Conservation (phyloP, 768 basidiomycete species). For the Sporobolomyces phaffii region DNA sequence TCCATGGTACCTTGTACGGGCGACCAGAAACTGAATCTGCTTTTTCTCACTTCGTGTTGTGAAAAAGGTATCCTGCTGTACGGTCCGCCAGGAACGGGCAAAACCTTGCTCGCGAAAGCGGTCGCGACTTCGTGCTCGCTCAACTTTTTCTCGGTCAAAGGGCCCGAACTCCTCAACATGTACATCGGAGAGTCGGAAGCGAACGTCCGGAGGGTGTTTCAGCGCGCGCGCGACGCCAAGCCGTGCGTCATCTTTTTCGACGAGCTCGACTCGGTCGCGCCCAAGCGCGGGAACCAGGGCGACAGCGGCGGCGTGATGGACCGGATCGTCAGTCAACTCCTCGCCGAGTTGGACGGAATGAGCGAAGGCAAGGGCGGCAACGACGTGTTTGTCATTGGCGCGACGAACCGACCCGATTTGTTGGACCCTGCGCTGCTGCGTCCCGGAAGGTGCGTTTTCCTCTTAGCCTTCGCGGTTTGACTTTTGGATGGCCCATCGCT, state of each 20-base stretch:
- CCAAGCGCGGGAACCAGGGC: constrained; percentile 70
- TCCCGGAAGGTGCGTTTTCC: constrained; percentile 61
- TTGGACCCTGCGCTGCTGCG: constrained; percentile 86
- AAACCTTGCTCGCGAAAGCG: constrained; percentile 91
- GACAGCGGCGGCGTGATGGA: constrained; percentile 93
- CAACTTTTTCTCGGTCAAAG: constrained; percentile 85
- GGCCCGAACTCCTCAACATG: constrained; percentile 88
- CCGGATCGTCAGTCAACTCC: constrained; percentile 84
- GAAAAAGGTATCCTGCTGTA: constrained; percentile 90
- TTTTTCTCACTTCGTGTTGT: too few species aligned
- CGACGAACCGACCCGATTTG: constrained; percentile 89
- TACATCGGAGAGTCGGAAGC: constrained; percentile 98
- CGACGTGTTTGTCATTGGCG: constrained; percentile 84
- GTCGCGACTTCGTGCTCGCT: constrained; percentile 84
- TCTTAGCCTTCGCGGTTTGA: not conserved
- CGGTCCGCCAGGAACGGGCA: constrained; percentile 95
- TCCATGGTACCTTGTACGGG: not conserved
- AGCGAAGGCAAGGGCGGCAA: constrained; percentile 52
- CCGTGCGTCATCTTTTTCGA: constrained; percentile 88
- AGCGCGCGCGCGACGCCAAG: constrained; percentile 59
- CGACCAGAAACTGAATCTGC: too few species aligned
- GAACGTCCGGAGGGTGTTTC: constrained; percentile 82
- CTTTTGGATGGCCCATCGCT: not conserved
- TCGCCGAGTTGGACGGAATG: constrained; percentile 88
- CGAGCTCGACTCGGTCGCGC: constrained; percentile 91